phyloP scores from a whole-genome alignment of 306 rosid species.

The Quercus bicolor region DNA sequence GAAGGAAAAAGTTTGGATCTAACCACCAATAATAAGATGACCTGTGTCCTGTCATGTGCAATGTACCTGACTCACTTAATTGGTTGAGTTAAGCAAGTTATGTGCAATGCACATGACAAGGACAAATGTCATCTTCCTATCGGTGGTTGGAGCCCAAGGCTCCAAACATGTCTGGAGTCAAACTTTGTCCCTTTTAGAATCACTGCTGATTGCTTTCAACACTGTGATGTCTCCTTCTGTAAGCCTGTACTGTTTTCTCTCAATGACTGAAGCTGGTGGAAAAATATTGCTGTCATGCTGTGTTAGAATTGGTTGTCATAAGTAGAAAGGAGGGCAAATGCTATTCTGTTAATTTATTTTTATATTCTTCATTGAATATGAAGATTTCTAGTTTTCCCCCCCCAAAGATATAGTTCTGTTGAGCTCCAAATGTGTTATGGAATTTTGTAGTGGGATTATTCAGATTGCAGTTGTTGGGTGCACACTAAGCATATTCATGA shows the following conservation, averaged over 20 bases:
- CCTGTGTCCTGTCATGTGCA: no score
- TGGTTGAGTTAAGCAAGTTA: no score
- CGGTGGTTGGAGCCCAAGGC: no score
- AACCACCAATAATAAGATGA: no score
- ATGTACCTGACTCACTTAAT: no score
- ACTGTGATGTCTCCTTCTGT: slow-evolving; percentile 8
- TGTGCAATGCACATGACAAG: no score
- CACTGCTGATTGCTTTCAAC: slow-evolving; percentile 13
- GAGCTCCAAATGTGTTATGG: neutral
- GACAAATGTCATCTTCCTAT: no score
- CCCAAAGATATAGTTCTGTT: neutral
- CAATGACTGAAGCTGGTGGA: neutral
- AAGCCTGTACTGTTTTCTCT: neutral
- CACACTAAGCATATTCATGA: neutral
- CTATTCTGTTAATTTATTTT: neutral
- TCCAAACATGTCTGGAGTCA: no score
- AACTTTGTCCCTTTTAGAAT: neutral
- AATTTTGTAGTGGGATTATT: neutral
- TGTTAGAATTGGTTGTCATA: neutral
- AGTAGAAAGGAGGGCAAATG: neutral
- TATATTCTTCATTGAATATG: neutral
- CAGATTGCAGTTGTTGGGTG: neutral
- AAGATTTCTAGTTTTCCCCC: neutral
- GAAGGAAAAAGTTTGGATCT: no score
- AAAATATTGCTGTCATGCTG: neutral